Evolutionary conservation across 441 rosid species (phyloP).

Genomic region (Bruguiera hainesii): DNA sequence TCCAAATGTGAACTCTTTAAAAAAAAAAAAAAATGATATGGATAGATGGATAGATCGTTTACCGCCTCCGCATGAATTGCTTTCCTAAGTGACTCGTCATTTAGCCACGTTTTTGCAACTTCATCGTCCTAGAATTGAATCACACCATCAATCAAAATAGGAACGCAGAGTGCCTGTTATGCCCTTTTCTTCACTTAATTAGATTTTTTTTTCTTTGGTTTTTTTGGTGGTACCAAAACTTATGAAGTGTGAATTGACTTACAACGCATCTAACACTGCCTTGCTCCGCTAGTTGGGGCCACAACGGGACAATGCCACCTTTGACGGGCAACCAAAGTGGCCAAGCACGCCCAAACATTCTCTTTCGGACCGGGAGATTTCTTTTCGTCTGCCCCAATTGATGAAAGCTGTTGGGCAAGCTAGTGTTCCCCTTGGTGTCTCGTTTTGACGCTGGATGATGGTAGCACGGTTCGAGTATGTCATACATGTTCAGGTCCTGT

Average conservation of each 20-base stretch:
- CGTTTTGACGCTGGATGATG: constrained; percentile 28
- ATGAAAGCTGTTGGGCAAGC: constrained; percentile 46
- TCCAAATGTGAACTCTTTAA: not conserved
- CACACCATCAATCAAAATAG: not conserved
- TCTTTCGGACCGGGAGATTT: constrained; percentile 44
- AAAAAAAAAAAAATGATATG: not conserved
- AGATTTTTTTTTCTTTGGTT: not conserved
- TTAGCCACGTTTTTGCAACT: constrained; percentile 52
- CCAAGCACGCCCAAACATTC: constrained; percentile 74
- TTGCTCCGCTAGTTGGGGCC: constrained; percentile 31
- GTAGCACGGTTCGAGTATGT: constrained; percentile 50
- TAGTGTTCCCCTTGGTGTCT: constrained; percentile 14
- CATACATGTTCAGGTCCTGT: constrained; percentile 34
- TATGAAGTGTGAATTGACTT: constrained; percentile 15
- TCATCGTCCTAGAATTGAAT: constrained; percentile 30
- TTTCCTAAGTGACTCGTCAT: constrained; percentile 41
- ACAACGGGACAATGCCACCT: constrained; percentile 35
- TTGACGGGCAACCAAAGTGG: constrained; percentile 37
- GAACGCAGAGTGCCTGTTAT: not conserved
- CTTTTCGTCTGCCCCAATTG: constrained; percentile 40
- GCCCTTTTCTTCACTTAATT: not conserved
- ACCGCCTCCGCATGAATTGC: constrained; percentile 51
- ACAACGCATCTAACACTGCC: constrained; percentile 33
- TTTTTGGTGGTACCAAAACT: not conserved
- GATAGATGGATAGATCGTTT: constrained; percentile 3